Evolutionary conservation across 2,329 filamentous ascomycete species (phyloP), one percentile per base, ranked within the genome.

Genomic region (Aureobasidium leucospermi): DNA sequence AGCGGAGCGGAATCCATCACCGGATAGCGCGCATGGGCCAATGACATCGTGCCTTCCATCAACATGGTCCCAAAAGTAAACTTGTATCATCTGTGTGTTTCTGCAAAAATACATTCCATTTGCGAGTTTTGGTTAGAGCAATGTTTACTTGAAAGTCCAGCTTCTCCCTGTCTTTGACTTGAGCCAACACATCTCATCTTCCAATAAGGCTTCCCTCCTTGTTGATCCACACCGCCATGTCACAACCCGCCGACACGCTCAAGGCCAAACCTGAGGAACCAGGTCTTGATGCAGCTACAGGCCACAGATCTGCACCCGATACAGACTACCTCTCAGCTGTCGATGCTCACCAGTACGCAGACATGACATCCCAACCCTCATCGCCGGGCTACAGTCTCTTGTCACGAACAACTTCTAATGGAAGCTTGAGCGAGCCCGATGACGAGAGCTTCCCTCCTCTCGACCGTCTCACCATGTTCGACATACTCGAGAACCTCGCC

Each of bases 401-500:
- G 49, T 95, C 91, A 7, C 84, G 91, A 61, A 87, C 88, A 28
- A 52, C 49, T 6, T 63, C 62, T 3, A 51, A 62, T 15, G 47
- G 51, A 10, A 62, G 61, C 32, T 43, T 62, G 32, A 62, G 55
- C 42, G 62, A 62, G 67, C 90, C 76, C 41, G 69, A 93, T 70
- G 94, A 89, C 83, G 90, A 96, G 63, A 80, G 85, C 23, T 88
- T 95, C 63, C 90, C 92, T 9, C 92, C 93, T 0, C 79, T 96
- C 28, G 94, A 99, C 72, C 88, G 90, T 55, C 79, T 99, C 58
- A 92, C 89, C 41, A 85, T 97, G 60, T 90, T 99, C 67, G 94
- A 99, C 70, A 81, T 99, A 51, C 83, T 99, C 65, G 93, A 96
- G 75, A 97, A 96, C 71, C 75, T 99, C 64, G 89, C 92, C 6